A percentile compares a stretch with the other conserved stretches of the same genome.
Evolutionary conservation across 176 grass and related monocot genomes (phyloP).

Genomic region (Phoenix roebelenii): DNA sequence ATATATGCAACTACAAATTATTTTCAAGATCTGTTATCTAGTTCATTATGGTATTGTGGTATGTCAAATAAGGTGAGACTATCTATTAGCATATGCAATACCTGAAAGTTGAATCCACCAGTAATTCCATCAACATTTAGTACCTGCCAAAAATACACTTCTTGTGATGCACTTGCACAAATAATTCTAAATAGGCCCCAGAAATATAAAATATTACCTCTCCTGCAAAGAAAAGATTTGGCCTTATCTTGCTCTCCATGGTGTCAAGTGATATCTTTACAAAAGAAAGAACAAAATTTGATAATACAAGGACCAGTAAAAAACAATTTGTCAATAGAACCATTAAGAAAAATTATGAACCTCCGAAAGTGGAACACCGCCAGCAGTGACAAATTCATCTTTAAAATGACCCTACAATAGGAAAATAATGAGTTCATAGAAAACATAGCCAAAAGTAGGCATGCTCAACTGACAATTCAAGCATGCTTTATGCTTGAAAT

Average conservation of each 20-base stretch:
- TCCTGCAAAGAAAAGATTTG: slow-evolving; percentile 89
- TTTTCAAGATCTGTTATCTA: background rate
- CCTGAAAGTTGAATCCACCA: slow-evolving; percentile 97
- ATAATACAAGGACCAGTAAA: background rate
- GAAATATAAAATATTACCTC: slow-evolving; percentile 42
- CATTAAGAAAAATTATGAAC: slow-evolving; percentile 27
- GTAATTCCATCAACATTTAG: slow-evolving; percentile 83
- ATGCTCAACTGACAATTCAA: background rate
- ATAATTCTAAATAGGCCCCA: background rate
- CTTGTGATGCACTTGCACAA: slow-evolving; percentile 10
- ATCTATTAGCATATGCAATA: slow-evolving; percentile 3
- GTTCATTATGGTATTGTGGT: background rate
- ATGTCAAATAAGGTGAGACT: background rate
- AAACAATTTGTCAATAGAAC: background rate
- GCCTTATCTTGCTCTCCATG: slow-evolving; percentile 86
- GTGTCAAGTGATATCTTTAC: slow-evolving; percentile 60
- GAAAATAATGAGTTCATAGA: slow-evolving; percentile 18
- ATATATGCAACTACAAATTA: background rate
- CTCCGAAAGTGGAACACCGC: slow-evolving; percentile 83
- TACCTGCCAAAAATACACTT: slow-evolving; percentile 32
- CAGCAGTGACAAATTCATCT: slow-evolving; percentile 97
- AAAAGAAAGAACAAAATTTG: slow-evolving; percentile 2
- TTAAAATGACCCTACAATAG: slow-evolving; percentile 78
- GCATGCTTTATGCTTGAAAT: slow-evolving; percentile 2
- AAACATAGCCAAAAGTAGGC: background rate